These are phyloP conservation scores for Thraustochytrium sp. DNA, from an alignment of 352 stramenopile species.

Conservation along the genomic window DNA sequence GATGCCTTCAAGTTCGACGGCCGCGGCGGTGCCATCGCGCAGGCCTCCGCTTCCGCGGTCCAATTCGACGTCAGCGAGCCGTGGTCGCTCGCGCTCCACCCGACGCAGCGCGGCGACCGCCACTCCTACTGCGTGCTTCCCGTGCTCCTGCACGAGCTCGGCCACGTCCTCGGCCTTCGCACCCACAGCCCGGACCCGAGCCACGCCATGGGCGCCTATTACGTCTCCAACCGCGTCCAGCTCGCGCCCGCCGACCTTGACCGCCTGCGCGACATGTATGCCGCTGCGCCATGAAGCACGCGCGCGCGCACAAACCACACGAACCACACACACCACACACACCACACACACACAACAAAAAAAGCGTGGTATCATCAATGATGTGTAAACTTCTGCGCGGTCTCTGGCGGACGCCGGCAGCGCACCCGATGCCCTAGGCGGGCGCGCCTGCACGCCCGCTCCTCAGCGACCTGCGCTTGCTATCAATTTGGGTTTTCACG, in stretches of 20 bases:
- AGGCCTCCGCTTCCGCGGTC: not conserved
- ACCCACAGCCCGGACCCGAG: not conserved
- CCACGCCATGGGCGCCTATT: conserved; percentile 31
- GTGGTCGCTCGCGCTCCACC: not conserved
- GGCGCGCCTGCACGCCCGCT: no score
- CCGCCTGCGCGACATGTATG: not conserved
- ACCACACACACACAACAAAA: no score
- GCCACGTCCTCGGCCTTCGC: conserved; percentile 27
- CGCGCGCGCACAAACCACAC: no score
- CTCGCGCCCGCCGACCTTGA: not conserved
- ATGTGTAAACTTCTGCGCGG: no score
- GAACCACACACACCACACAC: no score
- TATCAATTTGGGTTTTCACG: no score
- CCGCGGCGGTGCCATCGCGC: not conserved
- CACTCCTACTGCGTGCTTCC: not conserved
- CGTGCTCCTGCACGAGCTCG: conserved; percentile 38
- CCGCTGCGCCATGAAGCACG: no score
- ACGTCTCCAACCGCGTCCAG: not conserved
- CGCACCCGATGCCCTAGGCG: no score
- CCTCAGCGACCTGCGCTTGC: no score
- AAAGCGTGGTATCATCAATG: no score
- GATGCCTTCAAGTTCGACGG: conserved; percentile 10
- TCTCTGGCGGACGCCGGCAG: no score
- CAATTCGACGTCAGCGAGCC: conserved; percentile 3
- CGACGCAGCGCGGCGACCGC: not conserved